A percentile compares a stretch with the other conserved stretches of the same genome.
phyloP scores from a whole-genome alignment of 2,329 filamentous ascomycete species.

The Periconia sp. region DNA sequence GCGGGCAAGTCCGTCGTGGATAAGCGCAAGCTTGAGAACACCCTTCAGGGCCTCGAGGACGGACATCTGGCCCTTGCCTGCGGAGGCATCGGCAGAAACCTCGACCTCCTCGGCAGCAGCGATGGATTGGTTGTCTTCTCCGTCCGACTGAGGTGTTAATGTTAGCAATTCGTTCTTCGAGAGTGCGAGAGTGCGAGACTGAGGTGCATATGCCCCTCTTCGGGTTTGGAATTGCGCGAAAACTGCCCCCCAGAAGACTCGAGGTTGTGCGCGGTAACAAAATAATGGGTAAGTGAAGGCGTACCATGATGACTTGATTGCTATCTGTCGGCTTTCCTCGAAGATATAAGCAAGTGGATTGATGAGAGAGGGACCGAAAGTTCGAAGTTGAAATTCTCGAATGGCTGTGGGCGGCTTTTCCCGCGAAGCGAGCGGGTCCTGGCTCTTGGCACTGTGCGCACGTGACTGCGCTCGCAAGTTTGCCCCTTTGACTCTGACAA shows the following conservation, averaged over 20 bases:
- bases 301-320: slow-evolving; percentile 50
- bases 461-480: no score
- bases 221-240: no score
- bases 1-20: slow-evolving; percentile 99
- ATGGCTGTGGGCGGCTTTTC: slow-evolving; percentile 19
- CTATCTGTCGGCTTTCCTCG: slow-evolving; percentile 52
- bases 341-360: slow-evolving; percentile 38
- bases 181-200: no score
- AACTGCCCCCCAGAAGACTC: background rate
- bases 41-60: slow-evolving; percentile 99
- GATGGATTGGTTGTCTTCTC: slow-evolving; percentile 94
- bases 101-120: slow-evolving; percentile 89
- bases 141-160: slow-evolving; percentile 79
- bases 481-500: no score
- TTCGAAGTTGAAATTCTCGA: slow-evolving; percentile 21
- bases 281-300: slow-evolving; percentile 12
- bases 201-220: no score
- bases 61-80: slow-evolving; percentile 87
- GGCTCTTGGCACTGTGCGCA: no score
- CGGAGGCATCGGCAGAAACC: slow-evolving; percentile 86
- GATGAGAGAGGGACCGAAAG: slow-evolving; percentile 16
- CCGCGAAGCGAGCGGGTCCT: no score
- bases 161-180: no score
- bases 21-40: slow-evolving; percentile 96
- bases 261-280: background rate